Evolutionary conservation across 768 basidiomycete species (phyloP).

Genomic region (Hortiboletus campestris): DNA sequence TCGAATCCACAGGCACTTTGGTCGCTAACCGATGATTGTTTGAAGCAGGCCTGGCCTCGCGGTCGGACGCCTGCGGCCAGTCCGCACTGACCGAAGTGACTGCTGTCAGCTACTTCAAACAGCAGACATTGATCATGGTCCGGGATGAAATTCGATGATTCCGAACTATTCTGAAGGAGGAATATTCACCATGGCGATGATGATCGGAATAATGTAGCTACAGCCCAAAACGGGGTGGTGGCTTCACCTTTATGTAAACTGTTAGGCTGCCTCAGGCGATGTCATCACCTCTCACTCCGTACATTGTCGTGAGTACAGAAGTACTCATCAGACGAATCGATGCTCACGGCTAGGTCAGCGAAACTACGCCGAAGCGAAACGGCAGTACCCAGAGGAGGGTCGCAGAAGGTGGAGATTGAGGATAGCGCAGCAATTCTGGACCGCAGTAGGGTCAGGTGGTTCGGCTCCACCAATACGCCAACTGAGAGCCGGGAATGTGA

Average conservation of each 20-base stretch:
- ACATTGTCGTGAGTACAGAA: conserved; percentile 18
- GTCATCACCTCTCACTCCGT: conserved; percentile 20
- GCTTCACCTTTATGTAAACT: not conserved
- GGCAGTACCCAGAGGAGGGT: conserved; percentile 49
- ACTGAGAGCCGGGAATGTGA: conserved; percentile 8
- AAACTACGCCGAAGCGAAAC: conserved; percentile 45
- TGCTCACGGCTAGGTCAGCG: conserved; percentile 27
- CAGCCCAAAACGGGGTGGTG: not conserved
- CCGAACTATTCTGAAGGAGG: too few relatives aligned
- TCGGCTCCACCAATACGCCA: conserved; percentile 7
- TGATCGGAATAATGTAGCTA: not conserved
- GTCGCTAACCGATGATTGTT: not conserved
- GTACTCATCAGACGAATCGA: not conserved
- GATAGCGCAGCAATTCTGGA: conserved; percentile 52
- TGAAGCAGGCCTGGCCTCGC: not conserved
- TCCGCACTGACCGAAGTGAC: not conserved
- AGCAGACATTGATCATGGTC: not conserved
- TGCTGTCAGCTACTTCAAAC: not conserved
- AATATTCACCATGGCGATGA: too few relatives aligned
- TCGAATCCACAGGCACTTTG: not conserved
- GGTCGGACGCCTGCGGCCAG: not conserved
- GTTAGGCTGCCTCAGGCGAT: conserved; percentile 2
- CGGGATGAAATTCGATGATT: not conserved
- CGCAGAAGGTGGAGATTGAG: conserved; percentile 56
- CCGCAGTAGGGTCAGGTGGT: conserved; percentile 20